Conservation (phyloP, 2,329 filamentous ascomycete species). For the Ciborinia camelliae region DNA sequence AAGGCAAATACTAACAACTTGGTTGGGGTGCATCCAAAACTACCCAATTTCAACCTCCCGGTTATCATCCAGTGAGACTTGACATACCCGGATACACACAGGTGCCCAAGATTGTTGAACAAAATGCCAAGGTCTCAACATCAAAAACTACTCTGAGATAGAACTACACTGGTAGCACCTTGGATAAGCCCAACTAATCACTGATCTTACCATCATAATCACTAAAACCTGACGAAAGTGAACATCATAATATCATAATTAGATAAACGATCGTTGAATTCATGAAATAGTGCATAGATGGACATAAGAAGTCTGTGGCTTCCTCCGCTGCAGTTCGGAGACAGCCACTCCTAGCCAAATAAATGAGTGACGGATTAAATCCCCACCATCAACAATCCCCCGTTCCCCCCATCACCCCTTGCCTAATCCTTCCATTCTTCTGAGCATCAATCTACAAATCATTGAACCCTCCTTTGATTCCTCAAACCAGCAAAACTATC, state of each 20-base stretch:
- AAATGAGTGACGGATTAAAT: neutral
- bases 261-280: neutral
- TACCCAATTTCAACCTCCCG: no score
- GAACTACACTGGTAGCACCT: neutral
- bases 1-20: no score
- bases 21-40: no score
- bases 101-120: no score
- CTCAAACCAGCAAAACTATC: no score
- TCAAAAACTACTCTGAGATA: neutral
- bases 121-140: no score
- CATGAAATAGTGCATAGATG: neutral
- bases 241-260: neutral
- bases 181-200: neutral
- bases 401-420: neutral
- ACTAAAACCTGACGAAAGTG: neutral
- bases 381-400: neutral
- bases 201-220: neutral
- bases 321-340: constrained; percentile 4
- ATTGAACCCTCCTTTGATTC: neutral
- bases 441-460: neutral
- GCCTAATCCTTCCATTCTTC: neutral
- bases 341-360: neutral
- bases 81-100: no score
- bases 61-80: no score
- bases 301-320: neutral